Evolutionary conservation across 768 basidiomycete genomes (phyloP).

Genomic region (Pholiota conissans): DNA sequence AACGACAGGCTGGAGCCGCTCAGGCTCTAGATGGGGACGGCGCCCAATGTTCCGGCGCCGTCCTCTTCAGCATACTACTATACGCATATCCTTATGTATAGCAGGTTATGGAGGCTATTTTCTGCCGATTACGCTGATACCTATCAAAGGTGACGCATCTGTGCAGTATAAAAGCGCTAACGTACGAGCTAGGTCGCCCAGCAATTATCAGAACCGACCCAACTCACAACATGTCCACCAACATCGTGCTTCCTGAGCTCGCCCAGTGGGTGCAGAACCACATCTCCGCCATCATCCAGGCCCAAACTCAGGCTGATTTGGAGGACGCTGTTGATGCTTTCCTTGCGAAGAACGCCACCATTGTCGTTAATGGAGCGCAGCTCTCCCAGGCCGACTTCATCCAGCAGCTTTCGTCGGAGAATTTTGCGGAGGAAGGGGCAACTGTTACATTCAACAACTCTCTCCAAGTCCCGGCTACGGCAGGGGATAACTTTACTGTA

Average conservation of each 20-base stretch:
- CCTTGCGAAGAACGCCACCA: conserved; percentile 32
- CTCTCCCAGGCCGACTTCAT: conserved; percentile 41
- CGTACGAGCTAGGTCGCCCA: no score
- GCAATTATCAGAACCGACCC: neutral
- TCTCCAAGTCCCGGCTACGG: conserved; percentile 28
- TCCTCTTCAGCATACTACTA: no score
- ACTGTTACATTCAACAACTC: conserved; percentile 27
- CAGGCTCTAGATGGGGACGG: neutral
- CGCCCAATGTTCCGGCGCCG: neutral
- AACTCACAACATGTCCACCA: conserved; percentile 14
- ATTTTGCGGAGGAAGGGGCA: conserved; percentile 24
- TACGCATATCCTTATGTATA: neutral
- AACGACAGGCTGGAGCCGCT: neutral
- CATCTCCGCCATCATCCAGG: conserved; percentile 36
- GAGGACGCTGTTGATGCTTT: conserved; percentile 39
- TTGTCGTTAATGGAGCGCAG: conserved; percentile 42
- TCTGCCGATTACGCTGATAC: neutral
- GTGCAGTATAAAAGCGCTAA: neutral
- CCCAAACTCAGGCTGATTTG: conserved; percentile 35
- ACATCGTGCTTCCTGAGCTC: conserved; percentile 33
- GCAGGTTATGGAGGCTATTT: neutral
- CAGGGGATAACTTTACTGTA: neutral
- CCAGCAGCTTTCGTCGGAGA: conserved; percentile 14
- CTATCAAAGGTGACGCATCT: neutral
- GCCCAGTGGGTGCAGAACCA: conserved; percentile 40